These are phyloP conservation scores for Oryza australiensis DNA, from an alignment of 176 grass and related monocot species.

Conservation along the genomic window DNA sequence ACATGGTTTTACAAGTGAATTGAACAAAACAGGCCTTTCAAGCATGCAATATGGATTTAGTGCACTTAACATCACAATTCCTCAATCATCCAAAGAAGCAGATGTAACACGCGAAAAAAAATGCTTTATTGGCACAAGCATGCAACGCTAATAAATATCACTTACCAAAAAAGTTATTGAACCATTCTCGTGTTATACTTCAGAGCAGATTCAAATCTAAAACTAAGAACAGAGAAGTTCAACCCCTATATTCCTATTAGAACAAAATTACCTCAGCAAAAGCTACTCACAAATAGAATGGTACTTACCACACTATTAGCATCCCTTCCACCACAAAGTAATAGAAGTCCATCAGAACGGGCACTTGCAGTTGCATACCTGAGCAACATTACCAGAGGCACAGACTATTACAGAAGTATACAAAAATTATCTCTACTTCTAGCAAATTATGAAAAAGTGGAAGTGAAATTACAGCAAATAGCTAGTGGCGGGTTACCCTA, in stretches of 20 bases:
- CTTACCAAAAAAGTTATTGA: background rate
- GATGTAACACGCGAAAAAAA: slow-evolving; percentile 8
- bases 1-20: slow-evolving; percentile 12
- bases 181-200: background rate
- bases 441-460: background rate
- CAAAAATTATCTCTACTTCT: slow-evolving; percentile 2
- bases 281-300: slow-evolving; percentile 13
- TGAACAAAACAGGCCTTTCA: background rate
- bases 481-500: background rate
- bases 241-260: slow-evolving; percentile 9
- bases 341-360: slow-evolving; percentile 93
- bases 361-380: slow-evolving; percentile 99
- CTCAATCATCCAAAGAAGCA: slow-evolving; percentile 5
- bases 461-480: slow-evolving; percentile 18
- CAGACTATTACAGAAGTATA: slow-evolving; percentile 16
- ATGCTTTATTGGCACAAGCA: slow-evolving; percentile 1
- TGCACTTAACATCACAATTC: background rate
- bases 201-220: slow-evolving; percentile 13
- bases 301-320: slow-evolving; percentile 91
- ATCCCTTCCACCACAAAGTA: slow-evolving; percentile 97
- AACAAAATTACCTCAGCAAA: slow-evolving; percentile 16
- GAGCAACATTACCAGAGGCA: slow-evolving; percentile 31
- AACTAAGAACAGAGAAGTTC: background rate
- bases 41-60: background rate
- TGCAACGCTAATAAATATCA: background rate